Percentiles rank a stretch among this genome's conserved stretches.
Evolutionary conservation across 139 green algal species (phyloP).

Genomic region (Ettlia oleoabundans): DNA sequence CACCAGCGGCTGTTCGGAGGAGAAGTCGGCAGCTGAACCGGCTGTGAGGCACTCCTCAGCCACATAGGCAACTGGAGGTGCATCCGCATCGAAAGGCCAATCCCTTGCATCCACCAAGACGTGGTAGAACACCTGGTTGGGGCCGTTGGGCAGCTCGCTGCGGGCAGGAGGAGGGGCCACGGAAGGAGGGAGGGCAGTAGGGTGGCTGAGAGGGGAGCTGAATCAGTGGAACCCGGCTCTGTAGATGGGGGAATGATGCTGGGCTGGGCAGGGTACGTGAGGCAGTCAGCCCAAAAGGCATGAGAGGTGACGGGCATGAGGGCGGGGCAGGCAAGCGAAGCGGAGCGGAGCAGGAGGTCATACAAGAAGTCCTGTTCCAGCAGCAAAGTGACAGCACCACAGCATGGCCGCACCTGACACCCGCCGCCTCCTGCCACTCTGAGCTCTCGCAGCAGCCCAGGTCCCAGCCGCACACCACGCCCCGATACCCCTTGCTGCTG

Average conservation of each 20-base stretch:
- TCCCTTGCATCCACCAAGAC: slow-evolving; percentile 80
- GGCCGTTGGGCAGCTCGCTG: slow-evolving; percentile 16
- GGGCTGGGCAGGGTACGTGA: too few relatives aligned
- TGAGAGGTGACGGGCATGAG: too few relatives aligned
- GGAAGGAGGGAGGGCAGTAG: background rate
- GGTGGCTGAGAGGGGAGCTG: background rate
- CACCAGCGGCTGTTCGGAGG: slow-evolving; percentile 13
- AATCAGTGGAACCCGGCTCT: too few relatives aligned
- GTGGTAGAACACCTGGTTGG: slow-evolving; percentile 58
- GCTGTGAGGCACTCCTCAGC: slow-evolving; percentile 67
- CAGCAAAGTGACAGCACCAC: background rate
- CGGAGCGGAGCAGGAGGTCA: too few relatives aligned
- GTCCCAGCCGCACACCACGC: slow-evolving; percentile 80
- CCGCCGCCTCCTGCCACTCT: slow-evolving; percentile 62
- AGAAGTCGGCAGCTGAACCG: slow-evolving; percentile 36
- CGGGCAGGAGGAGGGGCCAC: background rate
- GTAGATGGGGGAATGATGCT: background rate
- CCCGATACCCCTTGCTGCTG: slow-evolving; percentile 59
- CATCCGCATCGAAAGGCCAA: slow-evolving; percentile 60
- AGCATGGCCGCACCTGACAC: slow-evolving; percentile 49
- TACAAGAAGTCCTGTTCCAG: background rate
- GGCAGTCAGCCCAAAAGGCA: too few relatives aligned
- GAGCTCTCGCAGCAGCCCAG: slow-evolving; percentile 76
- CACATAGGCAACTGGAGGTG: slow-evolving; percentile 81
- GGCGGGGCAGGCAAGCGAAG: too few relatives aligned